phyloP scores from a whole-genome alignment of 169 alveolate species.

The Plasmodium adleri region DNA sequence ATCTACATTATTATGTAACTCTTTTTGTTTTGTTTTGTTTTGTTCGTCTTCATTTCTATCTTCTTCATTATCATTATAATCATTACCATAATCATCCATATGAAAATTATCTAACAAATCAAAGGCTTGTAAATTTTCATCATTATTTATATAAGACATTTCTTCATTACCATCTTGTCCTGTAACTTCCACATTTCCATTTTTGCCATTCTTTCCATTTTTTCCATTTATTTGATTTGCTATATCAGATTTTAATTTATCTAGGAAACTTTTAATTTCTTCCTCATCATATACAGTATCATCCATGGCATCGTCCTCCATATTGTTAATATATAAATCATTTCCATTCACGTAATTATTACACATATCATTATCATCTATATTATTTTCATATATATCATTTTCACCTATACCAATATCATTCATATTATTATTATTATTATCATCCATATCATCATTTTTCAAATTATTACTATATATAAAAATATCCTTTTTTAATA shows the following conservation, averaged over 20 bases:
- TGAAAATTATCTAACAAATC: conserved; percentile 44
- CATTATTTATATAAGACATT: conserved; percentile 3
- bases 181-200: not conserved
- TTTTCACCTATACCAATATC: not conserved
- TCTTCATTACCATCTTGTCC: conserved; percentile 2
- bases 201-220: not conserved
- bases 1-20: not conserved
- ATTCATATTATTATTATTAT: not conserved
- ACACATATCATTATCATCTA: not conserved
- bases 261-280: conserved; percentile 2
- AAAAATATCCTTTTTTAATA: conserved; percentile 53
- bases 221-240: conserved; percentile 5
- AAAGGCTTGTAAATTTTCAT: conserved; percentile 24
- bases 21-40: not conserved
- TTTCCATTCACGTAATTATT: conserved; percentile 1
- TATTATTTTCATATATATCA: not conserved
- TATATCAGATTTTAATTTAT: not conserved
- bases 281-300: not conserved
- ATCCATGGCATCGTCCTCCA: not conserved
- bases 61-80: conserved; percentile 10
- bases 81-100: not conserved
- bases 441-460: conserved; percentile 6
- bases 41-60: not conserved
- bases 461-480: conserved; percentile 8
- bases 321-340: not conserved